Evolutionary conservation across 306 rosid species (phyloP).

Genomic region (Acacia acuminata): DNA sequence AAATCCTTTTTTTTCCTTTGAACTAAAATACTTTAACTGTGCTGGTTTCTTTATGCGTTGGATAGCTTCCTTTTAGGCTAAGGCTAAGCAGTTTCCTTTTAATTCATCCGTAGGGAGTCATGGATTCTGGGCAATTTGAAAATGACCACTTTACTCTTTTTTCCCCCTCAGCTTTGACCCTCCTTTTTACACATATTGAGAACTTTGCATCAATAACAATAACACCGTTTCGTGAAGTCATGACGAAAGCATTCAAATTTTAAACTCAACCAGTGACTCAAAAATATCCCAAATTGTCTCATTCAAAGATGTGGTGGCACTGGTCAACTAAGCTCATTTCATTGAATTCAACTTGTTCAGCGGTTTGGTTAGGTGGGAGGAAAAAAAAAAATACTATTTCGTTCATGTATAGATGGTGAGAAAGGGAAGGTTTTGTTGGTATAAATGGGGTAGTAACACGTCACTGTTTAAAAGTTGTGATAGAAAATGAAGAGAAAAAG

Average conservation of each 20-base stretch:
- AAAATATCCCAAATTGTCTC: not conserved
- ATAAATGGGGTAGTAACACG: not conserved
- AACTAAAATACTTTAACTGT: not conserved
- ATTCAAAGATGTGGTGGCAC: not conserved
- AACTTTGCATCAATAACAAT: not conserved
- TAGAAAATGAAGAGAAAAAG: not conserved
- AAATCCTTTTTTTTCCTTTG: not conserved
- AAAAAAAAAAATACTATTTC: not conserved
- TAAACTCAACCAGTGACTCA: not conserved
- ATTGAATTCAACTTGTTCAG: not conserved
- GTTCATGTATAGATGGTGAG: no score
- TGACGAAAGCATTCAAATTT: not conserved
- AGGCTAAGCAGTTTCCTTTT: not conserved
- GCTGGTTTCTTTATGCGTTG: not conserved
- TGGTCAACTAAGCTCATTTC: not conserved
- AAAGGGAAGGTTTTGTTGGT: not conserved
- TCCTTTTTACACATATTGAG: not conserved
- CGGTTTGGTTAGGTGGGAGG: not conserved
- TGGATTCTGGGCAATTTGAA: conserved; percentile 11
- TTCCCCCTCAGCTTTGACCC: not conserved
- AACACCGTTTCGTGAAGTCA: not conserved
- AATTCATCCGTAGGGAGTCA: not conserved
- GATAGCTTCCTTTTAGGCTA: not conserved
- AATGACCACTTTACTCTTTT: not conserved
- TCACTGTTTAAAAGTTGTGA: not conserved